phyloP scores from a whole-genome alignment of 805 yeast species.

The Lipomyces chichibuensis region DNA sequence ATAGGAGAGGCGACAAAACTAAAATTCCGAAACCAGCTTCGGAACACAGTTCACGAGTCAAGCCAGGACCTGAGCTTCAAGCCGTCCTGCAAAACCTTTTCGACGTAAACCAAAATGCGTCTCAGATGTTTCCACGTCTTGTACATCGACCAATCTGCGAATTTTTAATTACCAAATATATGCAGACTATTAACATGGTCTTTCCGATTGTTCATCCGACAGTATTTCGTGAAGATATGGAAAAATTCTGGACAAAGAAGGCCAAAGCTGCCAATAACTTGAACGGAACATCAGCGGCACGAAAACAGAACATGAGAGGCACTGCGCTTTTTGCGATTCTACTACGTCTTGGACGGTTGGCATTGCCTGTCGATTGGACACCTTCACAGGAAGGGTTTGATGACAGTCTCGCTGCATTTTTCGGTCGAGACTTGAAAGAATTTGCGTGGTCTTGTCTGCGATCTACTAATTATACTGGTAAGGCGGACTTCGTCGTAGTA shows the following conservation, averaged over 20 bases:
- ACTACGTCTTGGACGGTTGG: constrained; percentile 35
- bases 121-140: constrained; percentile 26
- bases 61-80: not conserved
- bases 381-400: constrained; percentile 31
- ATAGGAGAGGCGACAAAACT: not conserved
- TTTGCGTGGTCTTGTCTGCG: constrained; percentile 30
- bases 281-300: not conserved
- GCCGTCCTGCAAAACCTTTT: constrained; percentile 3
- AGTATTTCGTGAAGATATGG: constrained; percentile 25
- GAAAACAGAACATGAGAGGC: constrained; percentile 27
- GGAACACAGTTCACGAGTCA: constrained; percentile 12
- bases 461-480: constrained; percentile 22
- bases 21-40: not conserved
- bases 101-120: constrained; percentile 8
- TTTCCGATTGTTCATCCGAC: constrained; percentile 35
- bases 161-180: constrained; percentile 34
- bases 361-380: constrained; percentile 34
- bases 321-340: constrained; percentile 33
- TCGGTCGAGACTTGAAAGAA: constrained; percentile 12
- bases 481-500: constrained; percentile 23
- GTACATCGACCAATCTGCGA: constrained; percentile 37
- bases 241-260: constrained; percentile 27
- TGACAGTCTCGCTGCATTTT: constrained; percentile 20
- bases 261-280: constrained; percentile 3
- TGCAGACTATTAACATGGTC: constrained; percentile 35